Evolutionary conservation across 768 basidiomycete genomes (phyloP), one percentile per base, ranked within the genome.

Genomic region (Trametes villosa): DNA sequence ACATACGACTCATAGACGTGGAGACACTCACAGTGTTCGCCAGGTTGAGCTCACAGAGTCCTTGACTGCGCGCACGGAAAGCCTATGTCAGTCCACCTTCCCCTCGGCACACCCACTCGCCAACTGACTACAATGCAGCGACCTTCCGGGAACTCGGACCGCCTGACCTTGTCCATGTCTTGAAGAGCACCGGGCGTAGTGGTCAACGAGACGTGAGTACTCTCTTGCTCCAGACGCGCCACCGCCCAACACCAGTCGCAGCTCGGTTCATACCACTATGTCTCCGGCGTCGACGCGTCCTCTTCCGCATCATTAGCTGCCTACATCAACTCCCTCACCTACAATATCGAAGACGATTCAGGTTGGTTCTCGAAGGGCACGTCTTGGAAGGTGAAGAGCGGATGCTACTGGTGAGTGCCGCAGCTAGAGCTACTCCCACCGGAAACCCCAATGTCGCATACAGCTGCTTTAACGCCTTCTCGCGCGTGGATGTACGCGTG

Each of bases 201-300:
- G 93, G 91, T 1, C 86, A 89, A 65, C 91, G 92, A 72, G 96
- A 98, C 74, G 96, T 96, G 63, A 67, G 90, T 82, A 24, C 34
- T 7, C 30, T 55, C 29, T 15, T 36, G 48, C 27, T 61, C 48
- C 53, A 30, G 45, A 31, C 56, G 41, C 33, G 56, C 44, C 52
- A 42, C 49, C 30, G 61, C 57, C 18, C 40, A 40, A 29, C 34
- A n/a, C 38, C 30, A 40, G 46, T 49, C 26, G 44, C 68, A 97
- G 95, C 80, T 94, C 59, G 94, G 94, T 38, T 98, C 96, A 34
- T 98, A 98, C 73, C 97, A 99, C 76, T 98, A 93, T 68, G 85
- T 97, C 59, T 99, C 97, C 0, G 96, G 97, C n/a, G 93, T 99
- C 53, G 97, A 99, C 74, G 94, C 96, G 1, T 98, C 95, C 18